Evolutionary conservation across 2,329 filamentous ascomycete genomes (phyloP), one percentile per base, ranked within the genome.

Genomic region (Cercospora sesami): DNA sequence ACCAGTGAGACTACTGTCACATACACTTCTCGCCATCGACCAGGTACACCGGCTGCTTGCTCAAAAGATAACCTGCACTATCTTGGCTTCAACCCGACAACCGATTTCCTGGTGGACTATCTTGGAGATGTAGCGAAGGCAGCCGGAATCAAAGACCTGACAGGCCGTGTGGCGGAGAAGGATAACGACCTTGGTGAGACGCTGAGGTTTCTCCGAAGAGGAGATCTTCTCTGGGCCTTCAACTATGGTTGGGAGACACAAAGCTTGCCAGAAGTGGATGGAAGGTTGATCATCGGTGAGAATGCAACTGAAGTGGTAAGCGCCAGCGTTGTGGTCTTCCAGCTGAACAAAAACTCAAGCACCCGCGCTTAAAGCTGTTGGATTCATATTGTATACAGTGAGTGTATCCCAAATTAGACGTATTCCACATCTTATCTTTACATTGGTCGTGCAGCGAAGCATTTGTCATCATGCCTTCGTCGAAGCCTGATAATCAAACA

Each of bases 211-310:
- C 39, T 65, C 5, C 63, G 69, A 18, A 57, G 70, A 64, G 73
- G 70, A 3, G 60, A 71, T 21, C 42, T 74, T 65, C 65, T 74
- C 5, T 74, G 73, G 73, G 73, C 70, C 0, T 69, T 74, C 60
- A 74, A 74, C 14, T 74, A 74, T 64, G 70, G 72, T 4, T 69
- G 58, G 59, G 69, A 72, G 8, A 61, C 68, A 23, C 65, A 73
- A n/a, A 55, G 36, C 14, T 23, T 66, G 18, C 73, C 73, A 1
- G 39, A 53, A 2, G 45, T 73, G 0, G 62, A 71, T 1, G 72
- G 70, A 1, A 64, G 65, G 1, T 28, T 73, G 12, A 66, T 74
- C 21, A 57, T 74, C 60, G 72, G 72, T 9, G 60, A 71, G 14
- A 31, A 58, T 55, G 26, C 69, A 66, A 53, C 23, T 4, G 63